Conservation (phyloP, 768 basidiomycete genomes). For the Paxillus ammoniavirescens region DNA sequence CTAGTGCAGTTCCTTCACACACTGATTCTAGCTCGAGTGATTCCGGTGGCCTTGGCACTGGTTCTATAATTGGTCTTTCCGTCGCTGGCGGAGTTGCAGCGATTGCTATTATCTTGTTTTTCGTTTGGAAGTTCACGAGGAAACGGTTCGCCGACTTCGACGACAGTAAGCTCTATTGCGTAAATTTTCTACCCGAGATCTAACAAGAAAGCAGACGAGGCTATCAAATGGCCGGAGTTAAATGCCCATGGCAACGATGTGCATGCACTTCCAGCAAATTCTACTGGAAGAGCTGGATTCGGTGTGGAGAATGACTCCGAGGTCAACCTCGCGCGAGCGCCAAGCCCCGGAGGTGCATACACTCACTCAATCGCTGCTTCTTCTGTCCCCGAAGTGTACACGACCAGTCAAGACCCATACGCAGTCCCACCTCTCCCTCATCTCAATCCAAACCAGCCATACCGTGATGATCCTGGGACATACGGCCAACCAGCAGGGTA, state of each 20-base stretch:
- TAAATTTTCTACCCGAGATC: conserved; percentile 6
- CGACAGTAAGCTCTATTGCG: conserved; percentile 57
- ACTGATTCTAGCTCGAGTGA: conserved; percentile 15
- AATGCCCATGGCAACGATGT: conserved; percentile 60
- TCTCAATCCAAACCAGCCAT: conserved; percentile 74
- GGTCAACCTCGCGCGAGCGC: conserved; percentile 51
- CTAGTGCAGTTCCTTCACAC: conserved; percentile 29
- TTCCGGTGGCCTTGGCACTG: conserved; percentile 52
- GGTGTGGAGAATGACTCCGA: conserved; percentile 59
- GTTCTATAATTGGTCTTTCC: conserved; percentile 77
- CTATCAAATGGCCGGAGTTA: conserved; percentile 90
- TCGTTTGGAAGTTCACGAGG: conserved; percentile 84
- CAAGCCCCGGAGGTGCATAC: conserved; percentile 45
- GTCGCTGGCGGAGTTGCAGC: conserved; percentile 79
- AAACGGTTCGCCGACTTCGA: conserved; percentile 77
- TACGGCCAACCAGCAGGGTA: conserved; percentile 43
- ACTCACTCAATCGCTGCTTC: conserved; percentile 42
- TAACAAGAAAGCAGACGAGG: conserved; percentile 52
- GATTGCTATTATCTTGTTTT: conserved; percentile 69
- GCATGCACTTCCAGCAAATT: conserved; percentile 65
- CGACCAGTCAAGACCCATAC: conserved; percentile 59
- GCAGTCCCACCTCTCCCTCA: conserved; percentile 82
- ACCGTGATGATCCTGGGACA: conserved; percentile 64
- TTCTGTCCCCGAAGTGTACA: conserved; percentile 44
- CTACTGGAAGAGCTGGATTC: conserved; percentile 71